Percentiles rank a stretch among this genome's conserved stretches.
phyloP scores from a whole-genome alignment of 2,329 filamentous ascomycete species.

The Sporothrix protearum region DNA sequence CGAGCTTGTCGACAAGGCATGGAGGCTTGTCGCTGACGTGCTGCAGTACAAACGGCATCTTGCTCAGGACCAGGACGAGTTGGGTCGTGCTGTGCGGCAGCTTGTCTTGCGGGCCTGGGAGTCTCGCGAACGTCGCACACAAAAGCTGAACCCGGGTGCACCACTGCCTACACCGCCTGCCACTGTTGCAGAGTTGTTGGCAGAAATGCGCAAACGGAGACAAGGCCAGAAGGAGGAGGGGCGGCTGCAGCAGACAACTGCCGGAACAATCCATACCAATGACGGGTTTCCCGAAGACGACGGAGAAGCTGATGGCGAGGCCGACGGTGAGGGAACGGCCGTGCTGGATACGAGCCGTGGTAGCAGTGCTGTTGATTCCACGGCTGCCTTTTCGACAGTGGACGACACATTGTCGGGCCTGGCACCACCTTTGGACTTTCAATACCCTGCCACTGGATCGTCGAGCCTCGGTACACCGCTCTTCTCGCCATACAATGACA shows the following conservation, averaged over 20 bases:
- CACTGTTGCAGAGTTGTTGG: neutral
- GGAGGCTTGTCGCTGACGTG: conserved; percentile 28
- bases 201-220: neutral
- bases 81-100: conserved; percentile 28
- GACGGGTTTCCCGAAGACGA: neutral
- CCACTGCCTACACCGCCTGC: neutral
- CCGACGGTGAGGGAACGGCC: neutral
- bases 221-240: neutral
- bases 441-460: neutral
- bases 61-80: conserved; percentile 23
- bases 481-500: conserved; percentile 7
- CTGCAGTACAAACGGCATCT: conserved; percentile 26
- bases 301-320: neutral
- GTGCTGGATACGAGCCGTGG: no score
- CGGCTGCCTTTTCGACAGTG: neutral
- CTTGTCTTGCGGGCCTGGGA: conserved; percentile 30
- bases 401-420: neutral
- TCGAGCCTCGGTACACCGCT: neutral
- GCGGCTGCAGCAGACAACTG: neutral
- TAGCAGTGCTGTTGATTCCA: neutral
- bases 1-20: conserved; percentile 26
- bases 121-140: conserved; percentile 26
- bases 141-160: neutral
- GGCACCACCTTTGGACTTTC: neutral
- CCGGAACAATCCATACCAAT: no score